phyloP scores from a whole-genome alignment of 2,329 filamentous ascomycete species.

The Penicillium griseofulvum region DNA sequence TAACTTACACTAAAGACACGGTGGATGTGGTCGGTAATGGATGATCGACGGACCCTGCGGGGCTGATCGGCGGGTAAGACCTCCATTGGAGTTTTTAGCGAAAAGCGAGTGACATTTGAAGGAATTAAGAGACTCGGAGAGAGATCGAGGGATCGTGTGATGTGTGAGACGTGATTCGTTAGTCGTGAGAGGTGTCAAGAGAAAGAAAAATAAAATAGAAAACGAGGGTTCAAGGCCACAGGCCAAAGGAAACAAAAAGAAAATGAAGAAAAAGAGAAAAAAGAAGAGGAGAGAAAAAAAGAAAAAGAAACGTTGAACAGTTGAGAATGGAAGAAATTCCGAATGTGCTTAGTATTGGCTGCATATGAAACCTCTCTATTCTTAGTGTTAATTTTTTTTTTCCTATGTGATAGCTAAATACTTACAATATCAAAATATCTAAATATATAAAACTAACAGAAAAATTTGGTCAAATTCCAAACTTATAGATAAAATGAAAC shows the following conservation, averaged over 20 bases:
- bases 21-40: conserved; percentile 22
- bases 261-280: background rate
- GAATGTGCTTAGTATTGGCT: conserved; percentile 12
- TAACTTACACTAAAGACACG: conserved; percentile 19
- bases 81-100: conserved; percentile 6
- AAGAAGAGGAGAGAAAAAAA: background rate
- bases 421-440: too few species aligned
- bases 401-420: too few species aligned
- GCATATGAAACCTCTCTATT: conserved; percentile 22
- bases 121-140: background rate
- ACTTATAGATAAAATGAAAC: background rate
- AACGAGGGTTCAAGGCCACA: conserved; percentile 1
- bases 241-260: background rate
- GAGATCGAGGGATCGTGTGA: background rate
- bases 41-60: conserved; percentile 23
- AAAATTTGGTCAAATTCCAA: background rate
- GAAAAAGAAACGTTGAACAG: background rate
- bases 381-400: conserved; percentile 4
- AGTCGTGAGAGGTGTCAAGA: too few species aligned
- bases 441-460: too few species aligned
- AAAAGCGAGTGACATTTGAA: conserved; percentile 2
- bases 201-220: too few species aligned
- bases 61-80: conserved; percentile 13
- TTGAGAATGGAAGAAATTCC: conserved; percentile 12
- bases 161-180: background rate